Percentiles rank a stretch among this genome's conserved stretches.
phyloP scores from a whole-genome alignment of 768 basidiomycete species.

The Lyophyllum atratum region DNA sequence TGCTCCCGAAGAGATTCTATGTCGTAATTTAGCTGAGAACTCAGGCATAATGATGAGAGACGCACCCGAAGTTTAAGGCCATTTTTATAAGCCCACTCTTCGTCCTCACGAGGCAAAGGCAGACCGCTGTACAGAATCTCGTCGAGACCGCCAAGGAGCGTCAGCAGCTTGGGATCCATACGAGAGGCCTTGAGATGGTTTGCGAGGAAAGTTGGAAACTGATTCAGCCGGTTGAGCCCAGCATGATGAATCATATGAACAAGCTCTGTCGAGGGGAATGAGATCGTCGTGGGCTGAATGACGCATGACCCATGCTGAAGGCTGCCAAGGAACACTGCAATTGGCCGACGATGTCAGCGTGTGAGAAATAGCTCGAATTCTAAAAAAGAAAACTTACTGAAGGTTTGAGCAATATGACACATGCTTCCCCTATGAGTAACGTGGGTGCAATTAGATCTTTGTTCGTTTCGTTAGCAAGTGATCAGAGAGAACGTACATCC shows the following conservation, averaged over 20 bases:
- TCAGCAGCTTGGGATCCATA: slow-evolving; percentile 60
- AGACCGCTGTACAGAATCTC: slow-evolving; percentile 70
- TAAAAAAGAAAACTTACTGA: slow-evolving; percentile 52
- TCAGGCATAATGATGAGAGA: slow-evolving; percentile 19
- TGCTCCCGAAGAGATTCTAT: slow-evolving; percentile 81
- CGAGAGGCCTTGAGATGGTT: slow-evolving; percentile 45
- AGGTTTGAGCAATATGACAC: slow-evolving; percentile 80
- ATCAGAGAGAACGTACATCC: slow-evolving; percentile 51
- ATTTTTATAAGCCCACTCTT: slow-evolving; percentile 66
- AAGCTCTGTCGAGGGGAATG: slow-evolving; percentile 69
- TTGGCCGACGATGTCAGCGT: slow-evolving; percentile 20
- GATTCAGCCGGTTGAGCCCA: slow-evolving; percentile 72
- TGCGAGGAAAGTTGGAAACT: slow-evolving; percentile 71
- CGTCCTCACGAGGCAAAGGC: slow-evolving; percentile 67
- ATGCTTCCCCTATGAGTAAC: slow-evolving; percentile 66
- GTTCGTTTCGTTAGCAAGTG: background rate
- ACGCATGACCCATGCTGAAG: slow-evolving; percentile 75
- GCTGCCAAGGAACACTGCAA: slow-evolving; percentile 66
- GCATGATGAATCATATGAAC: slow-evolving; percentile 69
- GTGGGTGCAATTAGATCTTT: background rate
- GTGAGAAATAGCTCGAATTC: slow-evolving; percentile 17
- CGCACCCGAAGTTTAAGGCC: slow-evolving; percentile 66
- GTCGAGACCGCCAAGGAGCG: slow-evolving; percentile 54
- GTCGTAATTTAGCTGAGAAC: slow-evolving; percentile 24
- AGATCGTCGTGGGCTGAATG: slow-evolving; percentile 66